These are phyloP conservation scores for Pichia occidentalis DNA, from an alignment of 805 yeast species.

Conservation along the genomic window DNA sequence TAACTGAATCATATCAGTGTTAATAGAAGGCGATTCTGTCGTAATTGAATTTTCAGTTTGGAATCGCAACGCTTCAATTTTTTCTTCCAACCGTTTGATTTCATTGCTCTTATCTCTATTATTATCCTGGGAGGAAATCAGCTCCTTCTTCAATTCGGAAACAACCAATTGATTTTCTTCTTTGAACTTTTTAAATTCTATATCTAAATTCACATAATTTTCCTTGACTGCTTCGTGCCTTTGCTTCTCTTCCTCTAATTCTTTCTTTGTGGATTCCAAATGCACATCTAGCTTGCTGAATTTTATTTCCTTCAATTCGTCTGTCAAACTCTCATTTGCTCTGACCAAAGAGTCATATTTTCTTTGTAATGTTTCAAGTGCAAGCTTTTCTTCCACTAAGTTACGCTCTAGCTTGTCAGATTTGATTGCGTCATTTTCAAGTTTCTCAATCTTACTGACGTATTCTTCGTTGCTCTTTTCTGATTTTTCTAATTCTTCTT, in stretches of 20 bases:
- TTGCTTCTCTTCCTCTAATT: constrained; percentile 28
- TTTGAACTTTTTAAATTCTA: constrained; percentile 20
- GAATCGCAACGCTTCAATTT: constrained; percentile 61
- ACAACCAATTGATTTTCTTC: constrained; percentile 19
- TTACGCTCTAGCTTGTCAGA: constrained; percentile 2
- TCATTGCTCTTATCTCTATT: constrained; percentile 36
- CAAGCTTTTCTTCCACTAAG: constrained; percentile 29
- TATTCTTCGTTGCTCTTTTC: constrained; percentile 24
- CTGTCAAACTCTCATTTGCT: constrained; percentile 22
- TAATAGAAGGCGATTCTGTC: neutral
- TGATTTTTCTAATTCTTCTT: constrained; percentile 29
- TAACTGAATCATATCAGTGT: constrained; percentile 46
- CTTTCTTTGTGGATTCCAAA: constrained; percentile 28
- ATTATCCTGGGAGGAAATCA: constrained; percentile 21
- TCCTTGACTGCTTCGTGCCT: constrained; percentile 12
- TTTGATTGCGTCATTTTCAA: constrained; percentile 3
- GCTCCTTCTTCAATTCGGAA: constrained; percentile 26
- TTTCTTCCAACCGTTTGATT: constrained; percentile 54
- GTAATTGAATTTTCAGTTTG: constrained; percentile 43
- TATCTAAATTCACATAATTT: constrained; percentile 17
- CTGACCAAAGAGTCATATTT: constrained; percentile 20
- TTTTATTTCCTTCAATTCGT: constrained; percentile 29
- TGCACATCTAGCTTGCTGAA: constrained; percentile 31
- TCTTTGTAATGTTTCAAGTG: constrained; percentile 18
- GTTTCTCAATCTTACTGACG: constrained; percentile 1